These are phyloP conservation scores for Iris macrosiphon DNA, from an alignment of 106 monocot genomes.

Conservation along the genomic window DNA sequence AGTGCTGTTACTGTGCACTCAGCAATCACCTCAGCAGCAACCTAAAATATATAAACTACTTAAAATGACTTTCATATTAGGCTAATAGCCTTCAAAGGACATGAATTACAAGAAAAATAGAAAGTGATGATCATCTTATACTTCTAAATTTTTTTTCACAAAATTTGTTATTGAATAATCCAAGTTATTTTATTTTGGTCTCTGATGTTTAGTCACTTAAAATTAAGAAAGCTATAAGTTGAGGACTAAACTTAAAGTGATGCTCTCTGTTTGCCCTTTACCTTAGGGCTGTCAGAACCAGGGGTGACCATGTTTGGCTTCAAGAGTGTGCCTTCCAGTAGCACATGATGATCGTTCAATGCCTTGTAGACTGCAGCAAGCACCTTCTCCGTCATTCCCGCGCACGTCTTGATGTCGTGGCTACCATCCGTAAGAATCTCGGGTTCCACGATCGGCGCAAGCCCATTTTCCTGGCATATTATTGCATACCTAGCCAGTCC, in stretches of 20 bases:
- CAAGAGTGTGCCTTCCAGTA: slow-evolving; percentile 9
- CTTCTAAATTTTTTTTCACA: too few species aligned
- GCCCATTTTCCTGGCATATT: slow-evolving; percentile 15
- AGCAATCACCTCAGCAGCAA: slow-evolving; percentile 11
- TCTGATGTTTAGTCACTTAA: too few species aligned
- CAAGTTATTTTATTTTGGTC: too few species aligned
- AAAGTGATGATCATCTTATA: too few species aligned
- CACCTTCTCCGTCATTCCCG: slow-evolving; percentile 6
- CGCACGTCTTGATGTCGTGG: slow-evolving; percentile 10
- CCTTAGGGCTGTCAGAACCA: slow-evolving; percentile 11
- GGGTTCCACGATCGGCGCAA: slow-evolving; percentile 10
- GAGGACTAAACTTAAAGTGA: too few species aligned
- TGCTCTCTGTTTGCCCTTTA: too few species aligned
- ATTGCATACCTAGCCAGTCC: slow-evolving; percentile 12
- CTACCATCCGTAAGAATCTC: slow-evolving; percentile 6
- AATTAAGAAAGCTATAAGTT: too few species aligned
- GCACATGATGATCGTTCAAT: slow-evolving; percentile 12
- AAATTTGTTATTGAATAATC: too few species aligned
- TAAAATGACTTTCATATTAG: too few species aligned
- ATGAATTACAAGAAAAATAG: too few species aligned
- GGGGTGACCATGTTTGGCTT: slow-evolving; percentile 16
- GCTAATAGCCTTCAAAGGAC: too few species aligned
- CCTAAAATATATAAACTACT: too few species aligned
- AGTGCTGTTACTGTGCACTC: slow-evolving; percentile 16
- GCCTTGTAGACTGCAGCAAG: slow-evolving; percentile 11